These are phyloP conservation scores for Boletus rubropictus DNA, from an alignment of 768 basidiomycete species.

Conservation along the genomic window DNA sequence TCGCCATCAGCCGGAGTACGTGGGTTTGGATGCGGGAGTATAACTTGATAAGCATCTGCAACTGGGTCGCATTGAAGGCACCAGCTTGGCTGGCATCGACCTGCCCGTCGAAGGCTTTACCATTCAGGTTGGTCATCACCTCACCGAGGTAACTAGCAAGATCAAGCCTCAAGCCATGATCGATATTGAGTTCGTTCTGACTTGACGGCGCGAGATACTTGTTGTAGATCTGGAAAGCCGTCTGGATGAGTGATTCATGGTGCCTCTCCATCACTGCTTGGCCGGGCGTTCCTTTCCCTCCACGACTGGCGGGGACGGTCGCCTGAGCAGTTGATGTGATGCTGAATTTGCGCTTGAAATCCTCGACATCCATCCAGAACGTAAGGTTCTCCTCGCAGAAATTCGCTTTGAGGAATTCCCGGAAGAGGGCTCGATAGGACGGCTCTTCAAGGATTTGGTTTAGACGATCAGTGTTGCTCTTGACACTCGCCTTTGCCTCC, in stretches of 20 bases:
- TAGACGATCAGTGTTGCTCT: constrained; percentile 89
- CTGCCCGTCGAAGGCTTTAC: constrained; percentile 72
- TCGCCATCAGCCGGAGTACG: constrained; percentile 96
- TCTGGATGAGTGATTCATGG: constrained; percentile 90
- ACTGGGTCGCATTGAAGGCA: constrained; percentile 89
- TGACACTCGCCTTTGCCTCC: constrained; percentile 50
- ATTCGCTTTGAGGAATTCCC: constrained; percentile 89
- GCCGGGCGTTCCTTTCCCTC: constrained; percentile 54
- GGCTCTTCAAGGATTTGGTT: constrained; percentile 92
- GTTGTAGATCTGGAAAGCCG: constrained; percentile 90
- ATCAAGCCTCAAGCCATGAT: constrained; percentile 93
- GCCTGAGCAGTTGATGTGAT: constrained; percentile 91
- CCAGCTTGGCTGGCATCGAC: constrained; percentile 77
- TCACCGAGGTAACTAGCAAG: constrained; percentile 90
- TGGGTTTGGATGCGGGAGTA: constrained; percentile 97
- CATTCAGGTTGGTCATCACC: constrained; percentile 71
- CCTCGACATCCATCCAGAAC: constrained; percentile 96
- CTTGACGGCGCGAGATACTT: constrained; percentile 94
- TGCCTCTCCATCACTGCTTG: constrained; percentile 94
- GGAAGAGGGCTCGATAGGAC: constrained; percentile 80
- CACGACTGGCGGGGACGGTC: constrained; percentile 36
- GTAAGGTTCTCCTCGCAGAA: constrained; percentile 98
- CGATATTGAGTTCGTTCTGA: constrained; percentile 95
- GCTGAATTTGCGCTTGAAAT: constrained; percentile 93
- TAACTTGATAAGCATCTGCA: constrained; percentile 86